Percentiles rank a stretch among this genome's conserved stretches.
Conservation (phyloP, 1,139 yeast species). For the Debaryomycetaceae sp. region DNA sequence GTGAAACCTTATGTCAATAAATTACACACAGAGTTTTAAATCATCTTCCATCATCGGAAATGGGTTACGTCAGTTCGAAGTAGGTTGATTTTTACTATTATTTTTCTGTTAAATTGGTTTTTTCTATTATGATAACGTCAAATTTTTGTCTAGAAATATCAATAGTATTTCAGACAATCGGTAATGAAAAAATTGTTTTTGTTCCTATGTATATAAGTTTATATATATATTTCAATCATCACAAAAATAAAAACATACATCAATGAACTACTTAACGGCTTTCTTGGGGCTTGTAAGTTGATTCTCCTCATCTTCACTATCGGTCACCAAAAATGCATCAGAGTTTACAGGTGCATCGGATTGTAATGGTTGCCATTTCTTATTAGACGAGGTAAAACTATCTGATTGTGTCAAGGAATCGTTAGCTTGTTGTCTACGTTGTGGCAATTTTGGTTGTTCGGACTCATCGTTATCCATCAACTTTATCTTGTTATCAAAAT, state of each 20-base stretch:
- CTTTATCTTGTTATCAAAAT: slow-evolving; percentile 54
- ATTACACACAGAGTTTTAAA: background rate
- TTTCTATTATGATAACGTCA: background rate
- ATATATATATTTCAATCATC: background rate
- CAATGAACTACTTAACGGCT: background rate
- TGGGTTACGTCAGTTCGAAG: background rate
- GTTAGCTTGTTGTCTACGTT: slow-evolving; percentile 14
- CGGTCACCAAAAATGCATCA: slow-evolving; percentile 76
- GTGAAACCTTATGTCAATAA: background rate
- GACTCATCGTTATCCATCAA: slow-evolving; percentile 44
- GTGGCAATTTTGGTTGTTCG: slow-evolving; percentile 41
- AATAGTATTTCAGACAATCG: background rate
- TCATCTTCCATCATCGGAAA: background rate
- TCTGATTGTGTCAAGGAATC: slow-evolving; percentile 4
- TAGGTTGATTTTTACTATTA: background rate
- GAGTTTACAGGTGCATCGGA: slow-evolving; percentile 57
- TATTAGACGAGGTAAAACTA: slow-evolving; percentile 12
- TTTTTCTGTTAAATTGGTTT: background rate
- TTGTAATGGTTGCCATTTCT: slow-evolving; percentile 63
- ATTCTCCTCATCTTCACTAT: slow-evolving; percentile 66
- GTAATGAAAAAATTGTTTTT: background rate
- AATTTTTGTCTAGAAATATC: background rate
- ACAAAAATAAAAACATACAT: background rate
- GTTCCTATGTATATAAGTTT: background rate
- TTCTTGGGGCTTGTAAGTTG: background rate